phyloP scores from a whole-genome alignment of 2,329 filamentous ascomycete genomes.

The Cladosporium sp. region DNA sequence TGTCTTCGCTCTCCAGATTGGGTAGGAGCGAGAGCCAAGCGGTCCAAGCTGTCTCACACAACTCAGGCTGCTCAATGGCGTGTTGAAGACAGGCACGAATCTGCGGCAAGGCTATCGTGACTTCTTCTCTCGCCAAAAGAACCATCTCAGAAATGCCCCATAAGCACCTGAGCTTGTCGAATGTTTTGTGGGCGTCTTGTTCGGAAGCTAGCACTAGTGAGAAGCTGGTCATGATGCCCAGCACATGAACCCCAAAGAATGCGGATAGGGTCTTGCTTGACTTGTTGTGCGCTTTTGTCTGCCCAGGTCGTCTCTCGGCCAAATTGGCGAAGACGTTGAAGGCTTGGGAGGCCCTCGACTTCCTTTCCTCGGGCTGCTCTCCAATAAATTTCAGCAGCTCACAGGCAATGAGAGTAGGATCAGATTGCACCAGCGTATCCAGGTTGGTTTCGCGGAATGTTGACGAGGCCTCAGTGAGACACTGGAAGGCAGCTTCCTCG shows the following conservation, averaged over 20 bases:
- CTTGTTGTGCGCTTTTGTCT: constrained; percentile 47
- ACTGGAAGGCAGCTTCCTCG: constrained; percentile 66
- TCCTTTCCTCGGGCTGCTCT: constrained; percentile 59
- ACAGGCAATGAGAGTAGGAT: constrained; percentile 73
- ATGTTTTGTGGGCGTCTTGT: constrained; percentile 21
- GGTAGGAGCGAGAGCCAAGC: constrained; percentile 81
- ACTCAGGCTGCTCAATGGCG: constrained; percentile 69
- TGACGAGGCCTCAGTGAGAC: constrained; percentile 67
- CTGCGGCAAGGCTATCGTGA: constrained; percentile 81
- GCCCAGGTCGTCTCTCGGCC: constrained; percentile 49
- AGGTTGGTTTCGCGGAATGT: constrained; percentile 68
- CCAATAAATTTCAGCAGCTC: constrained; percentile 80
- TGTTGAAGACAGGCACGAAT: constrained; percentile 91
- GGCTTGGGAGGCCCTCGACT: constrained; percentile 46
- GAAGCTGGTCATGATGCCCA: constrained; percentile 83
- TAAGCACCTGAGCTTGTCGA: constrained; percentile 75
- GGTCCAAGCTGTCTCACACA: constrained; percentile 77
- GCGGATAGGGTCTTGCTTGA: constrained; percentile 62
- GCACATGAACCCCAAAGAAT: constrained; percentile 79
- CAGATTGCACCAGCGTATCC: constrained; percentile 67
- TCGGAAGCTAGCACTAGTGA: constrained; percentile 73
- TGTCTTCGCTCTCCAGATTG: constrained; percentile 73
- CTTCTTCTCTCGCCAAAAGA: constrained; percentile 68
- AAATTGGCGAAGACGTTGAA: constrained; percentile 50
- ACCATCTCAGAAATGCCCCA: constrained; percentile 88